Evolutionary conservation across 305 asterid species (phyloP).

Genomic region (Stenogyne calaminthoides): DNA sequence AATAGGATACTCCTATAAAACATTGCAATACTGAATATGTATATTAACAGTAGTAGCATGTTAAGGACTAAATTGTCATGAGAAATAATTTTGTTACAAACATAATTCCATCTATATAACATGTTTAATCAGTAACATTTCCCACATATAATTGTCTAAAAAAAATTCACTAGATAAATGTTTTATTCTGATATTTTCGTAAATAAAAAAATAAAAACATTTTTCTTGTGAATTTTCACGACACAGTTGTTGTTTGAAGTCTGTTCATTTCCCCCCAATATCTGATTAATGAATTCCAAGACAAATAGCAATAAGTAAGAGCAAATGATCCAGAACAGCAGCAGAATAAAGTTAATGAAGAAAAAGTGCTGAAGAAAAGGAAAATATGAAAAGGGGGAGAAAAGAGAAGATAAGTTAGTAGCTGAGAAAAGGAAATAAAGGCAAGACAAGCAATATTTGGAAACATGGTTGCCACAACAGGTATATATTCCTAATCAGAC

Average conservation of each 20-base stretch:
- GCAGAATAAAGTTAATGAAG: neutral
- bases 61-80: neutral
- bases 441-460: neutral
- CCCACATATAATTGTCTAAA: neutral
- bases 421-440: neutral
- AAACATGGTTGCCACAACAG: neutral
- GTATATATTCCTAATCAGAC: neutral
- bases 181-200: neutral
- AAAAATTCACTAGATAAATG: neutral
- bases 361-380: neutral
- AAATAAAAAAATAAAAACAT: neutral
- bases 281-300: neutral
- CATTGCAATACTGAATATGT: neutral
- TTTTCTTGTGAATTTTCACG: neutral
- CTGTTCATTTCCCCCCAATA: neutral
- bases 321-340: neutral
- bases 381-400: neutral
- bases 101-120: neutral
- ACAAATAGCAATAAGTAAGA: neutral
- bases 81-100: neutral
- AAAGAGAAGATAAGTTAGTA: neutral
- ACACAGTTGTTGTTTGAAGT: neutral
- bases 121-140: neutral
- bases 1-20: neutral
- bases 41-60: neutral